Percentiles rank a stretch among this genome's conserved stretches.
phyloP scores from a whole-genome alignment of 768 basidiomycete genomes.

The Mycena chlorophos region DNA sequence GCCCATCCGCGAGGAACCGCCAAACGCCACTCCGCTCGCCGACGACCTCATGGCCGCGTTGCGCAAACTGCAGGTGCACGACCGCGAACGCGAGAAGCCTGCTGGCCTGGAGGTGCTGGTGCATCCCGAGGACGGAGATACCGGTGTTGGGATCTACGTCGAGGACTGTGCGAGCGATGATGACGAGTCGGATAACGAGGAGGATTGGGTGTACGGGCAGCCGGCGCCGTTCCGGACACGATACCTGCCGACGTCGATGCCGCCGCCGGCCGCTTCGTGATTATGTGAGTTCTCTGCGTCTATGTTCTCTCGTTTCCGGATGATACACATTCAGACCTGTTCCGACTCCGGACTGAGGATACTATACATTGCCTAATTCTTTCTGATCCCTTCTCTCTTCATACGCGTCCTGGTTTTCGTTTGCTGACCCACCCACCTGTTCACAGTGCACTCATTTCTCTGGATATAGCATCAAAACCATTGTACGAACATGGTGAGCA shows the following conservation, averaged over 20 bases:
- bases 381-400: constrained; percentile 34
- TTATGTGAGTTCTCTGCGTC: constrained; percentile 27
- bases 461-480: too few relatives aligned
- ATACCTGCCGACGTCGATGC: constrained; percentile 48
- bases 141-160: constrained; percentile 75
- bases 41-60: constrained; percentile 85
- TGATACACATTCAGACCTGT: constrained; percentile 73
- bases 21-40: constrained; percentile 80
- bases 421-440: not conserved
- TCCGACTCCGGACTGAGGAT: constrained; percentile 51
- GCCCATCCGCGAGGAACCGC: constrained; percentile 84
- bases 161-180: constrained; percentile 58
- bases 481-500: not conserved
- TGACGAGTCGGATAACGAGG: constrained; percentile 33
- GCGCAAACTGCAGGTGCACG: constrained; percentile 59
- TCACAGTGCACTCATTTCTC: not conserved
- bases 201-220: constrained; percentile 65
- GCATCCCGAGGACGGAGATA: constrained; percentile 59
- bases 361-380: constrained; percentile 57
- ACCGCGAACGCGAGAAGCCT: constrained; percentile 29
- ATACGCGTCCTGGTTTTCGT: not conserved
- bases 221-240: constrained; percentile 50
- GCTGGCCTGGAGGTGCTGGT: constrained; percentile 55
- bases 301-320: constrained; percentile 37
- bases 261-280: constrained; percentile 47